Evolutionary conservation across 176 grass and related monocot genomes (phyloP).

Genomic region (Urochloa ruziziensis): DNA sequence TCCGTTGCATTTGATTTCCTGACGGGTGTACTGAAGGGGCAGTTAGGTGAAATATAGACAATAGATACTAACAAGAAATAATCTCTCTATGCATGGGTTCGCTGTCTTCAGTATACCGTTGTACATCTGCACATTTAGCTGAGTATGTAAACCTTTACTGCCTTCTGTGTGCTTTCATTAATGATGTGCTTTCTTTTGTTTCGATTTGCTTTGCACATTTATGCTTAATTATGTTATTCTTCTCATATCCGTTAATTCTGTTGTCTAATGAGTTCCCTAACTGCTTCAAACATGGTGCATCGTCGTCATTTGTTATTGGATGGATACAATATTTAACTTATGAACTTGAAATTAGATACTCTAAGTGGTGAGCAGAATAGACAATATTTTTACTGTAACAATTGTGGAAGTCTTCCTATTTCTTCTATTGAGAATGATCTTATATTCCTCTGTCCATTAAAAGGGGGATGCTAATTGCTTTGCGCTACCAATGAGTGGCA

Average conservation of each 20-base stretch:
- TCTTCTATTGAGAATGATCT: not conserved
- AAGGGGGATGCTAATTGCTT: not conserved
- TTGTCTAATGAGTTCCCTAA: not conserved
- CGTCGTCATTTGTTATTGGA: not conserved
- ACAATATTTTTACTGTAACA: not conserved
- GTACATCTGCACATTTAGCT: not conserved
- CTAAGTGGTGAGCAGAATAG: not conserved
- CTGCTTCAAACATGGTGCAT: not conserved
- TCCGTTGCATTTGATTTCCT: not conserved
- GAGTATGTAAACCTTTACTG: not conserved
- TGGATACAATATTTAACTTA: not conserved
- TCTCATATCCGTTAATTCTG: not conserved
- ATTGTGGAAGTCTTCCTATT: not conserved
- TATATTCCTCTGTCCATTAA: not conserved
- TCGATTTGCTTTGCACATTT: not conserved
- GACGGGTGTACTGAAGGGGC: not conserved
- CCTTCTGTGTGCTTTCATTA: not conserved
- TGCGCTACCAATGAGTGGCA: not conserved
- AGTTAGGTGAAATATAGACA: not conserved
- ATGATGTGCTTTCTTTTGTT: not conserved
- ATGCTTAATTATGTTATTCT: not conserved
- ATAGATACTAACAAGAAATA: not conserved
- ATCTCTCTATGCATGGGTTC: not conserved
- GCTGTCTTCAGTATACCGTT: not conserved
- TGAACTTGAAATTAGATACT: constrained; percentile 1